A percentile compares a stretch with the other conserved stretches of the same genome.
These are phyloP conservation scores for Talaromyces adpressus DNA, from an alignment of 495 filamentous ascomycete genomes.

Conservation along the genomic window DNA sequence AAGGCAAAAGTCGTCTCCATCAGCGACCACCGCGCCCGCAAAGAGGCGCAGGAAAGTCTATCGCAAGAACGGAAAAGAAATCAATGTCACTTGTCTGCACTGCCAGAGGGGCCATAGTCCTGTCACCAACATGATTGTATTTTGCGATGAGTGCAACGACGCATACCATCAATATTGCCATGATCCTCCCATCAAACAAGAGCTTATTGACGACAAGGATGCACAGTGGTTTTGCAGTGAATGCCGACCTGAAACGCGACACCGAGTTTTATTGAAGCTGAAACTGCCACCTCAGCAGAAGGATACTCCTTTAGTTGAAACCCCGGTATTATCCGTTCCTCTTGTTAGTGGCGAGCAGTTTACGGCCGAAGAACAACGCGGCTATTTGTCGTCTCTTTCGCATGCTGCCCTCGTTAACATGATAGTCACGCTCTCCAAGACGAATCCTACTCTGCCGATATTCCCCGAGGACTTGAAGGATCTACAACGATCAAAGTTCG, in stretches of 20 bases:
- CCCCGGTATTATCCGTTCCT: slow-evolving; percentile 16
- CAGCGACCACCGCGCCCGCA: slow-evolving; percentile 9
- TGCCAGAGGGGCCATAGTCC: slow-evolving; percentile 76
- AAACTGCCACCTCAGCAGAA: slow-evolving; percentile 5
- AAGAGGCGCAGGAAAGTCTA: slow-evolving; percentile 37
- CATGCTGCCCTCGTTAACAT: slow-evolving; percentile 35
- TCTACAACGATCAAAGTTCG: slow-evolving; percentile 19
- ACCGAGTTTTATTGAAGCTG: neutral
- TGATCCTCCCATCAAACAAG: slow-evolving; percentile 67
- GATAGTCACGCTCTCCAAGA: slow-evolving; percentile 25
- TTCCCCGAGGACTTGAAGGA: slow-evolving; percentile 29
- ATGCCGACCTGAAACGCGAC: slow-evolving; percentile 45
- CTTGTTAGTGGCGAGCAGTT: slow-evolving; percentile 22
- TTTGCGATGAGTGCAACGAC: slow-evolving; percentile 85
- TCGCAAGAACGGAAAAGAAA: slow-evolving; percentile 33
- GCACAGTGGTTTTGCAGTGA: slow-evolving; percentile 72
- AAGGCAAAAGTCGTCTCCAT: slow-evolving; percentile 37
- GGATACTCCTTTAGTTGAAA: slow-evolving; percentile 24
- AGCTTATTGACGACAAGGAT: slow-evolving; percentile 58
- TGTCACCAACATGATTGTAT: slow-evolving; percentile 77
- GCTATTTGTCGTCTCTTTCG: slow-evolving; percentile 34
- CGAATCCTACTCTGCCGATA: slow-evolving; percentile 29
- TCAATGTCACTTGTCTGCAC: slow-evolving; percentile 56
- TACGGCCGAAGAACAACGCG: slow-evolving; percentile 26
- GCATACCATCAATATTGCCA: slow-evolving; percentile 92